Conservation (phyloP, 2,329 filamentous ascomycete species). For the Colletotrichum camelliae region DNA sequence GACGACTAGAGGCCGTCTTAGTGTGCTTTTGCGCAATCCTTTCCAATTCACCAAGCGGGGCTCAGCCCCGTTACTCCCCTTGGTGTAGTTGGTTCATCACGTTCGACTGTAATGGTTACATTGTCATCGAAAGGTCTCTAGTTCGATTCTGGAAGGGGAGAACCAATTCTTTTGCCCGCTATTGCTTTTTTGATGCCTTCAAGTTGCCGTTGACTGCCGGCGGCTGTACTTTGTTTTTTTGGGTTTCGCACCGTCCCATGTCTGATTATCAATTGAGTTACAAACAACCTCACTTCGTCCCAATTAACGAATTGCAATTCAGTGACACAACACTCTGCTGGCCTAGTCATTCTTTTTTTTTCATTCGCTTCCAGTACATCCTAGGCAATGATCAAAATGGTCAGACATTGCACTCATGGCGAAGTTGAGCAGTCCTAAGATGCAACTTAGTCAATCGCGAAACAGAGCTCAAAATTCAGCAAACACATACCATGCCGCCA, state of each 20-base stretch:
- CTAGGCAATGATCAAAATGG: neutral
- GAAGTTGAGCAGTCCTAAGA: neutral
- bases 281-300: neutral
- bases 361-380: fast-evolving
- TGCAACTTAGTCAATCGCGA: fast-evolving
- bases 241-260: neutral
- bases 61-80: neutral
- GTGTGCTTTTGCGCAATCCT: too few relatives aligned
- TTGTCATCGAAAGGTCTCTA: constrained; percentile 11
- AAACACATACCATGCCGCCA: too few relatives aligned
- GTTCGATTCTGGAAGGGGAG: constrained; percentile 18
- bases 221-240: neutral
- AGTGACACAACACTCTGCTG: neutral
- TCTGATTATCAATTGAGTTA: neutral
- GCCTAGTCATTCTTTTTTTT: fast-evolving
- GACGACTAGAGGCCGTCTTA: fast-evolving
- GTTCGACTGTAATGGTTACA: neutral
- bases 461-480: neutral
- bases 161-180: neutral
- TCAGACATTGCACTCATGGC: fast-evolving
- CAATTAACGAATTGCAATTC: neutral
- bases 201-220: neutral
- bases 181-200: neutral
- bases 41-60: neutral
- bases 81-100: neutral